Conservation (phyloP, 2,329 filamentous ascomycete genomes). For the Pseudocercospora pini-densiflorae region DNA sequence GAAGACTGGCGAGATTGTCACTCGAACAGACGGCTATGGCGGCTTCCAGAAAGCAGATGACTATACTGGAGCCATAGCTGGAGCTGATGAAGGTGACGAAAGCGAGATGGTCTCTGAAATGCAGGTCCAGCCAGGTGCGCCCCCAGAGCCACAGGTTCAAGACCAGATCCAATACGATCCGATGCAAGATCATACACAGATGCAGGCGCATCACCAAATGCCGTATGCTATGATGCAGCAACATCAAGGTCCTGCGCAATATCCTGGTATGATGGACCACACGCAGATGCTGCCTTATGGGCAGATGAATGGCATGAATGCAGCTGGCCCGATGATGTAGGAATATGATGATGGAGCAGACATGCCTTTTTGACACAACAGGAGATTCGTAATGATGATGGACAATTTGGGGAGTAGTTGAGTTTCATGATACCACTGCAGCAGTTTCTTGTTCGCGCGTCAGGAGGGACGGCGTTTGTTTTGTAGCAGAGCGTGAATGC, state of each 20-base stretch:
- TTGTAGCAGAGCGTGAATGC: neutral
- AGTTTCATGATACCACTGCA: slow-evolving; percentile 26
- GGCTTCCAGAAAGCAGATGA: slow-evolving; percentile 41
- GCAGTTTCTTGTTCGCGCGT: slow-evolving; percentile 7
- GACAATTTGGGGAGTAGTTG: neutral
- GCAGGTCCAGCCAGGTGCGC: slow-evolving; percentile 25
- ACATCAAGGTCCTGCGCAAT: slow-evolving; percentile 28
- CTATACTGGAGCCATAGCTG: slow-evolving; percentile 40
- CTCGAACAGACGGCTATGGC: slow-evolving; percentile 38
- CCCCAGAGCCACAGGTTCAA: slow-evolving; percentile 23
- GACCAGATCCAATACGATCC: slow-evolving; percentile 38
- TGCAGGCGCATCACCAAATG: slow-evolving; percentile 27
- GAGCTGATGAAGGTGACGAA: slow-evolving; percentile 34
- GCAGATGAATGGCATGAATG: slow-evolving; percentile 30
- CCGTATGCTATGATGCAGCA: slow-evolving; percentile 31
- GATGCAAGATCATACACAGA: slow-evolving; percentile 30
- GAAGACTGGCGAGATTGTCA: slow-evolving; percentile 44
- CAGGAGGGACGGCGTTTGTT: neutral
- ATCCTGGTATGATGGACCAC: slow-evolving; percentile 32
- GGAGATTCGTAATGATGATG: neutral
- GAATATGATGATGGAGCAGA: neutral
- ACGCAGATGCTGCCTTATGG: slow-evolving; percentile 36
- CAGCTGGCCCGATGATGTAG: slow-evolving; percentile 29
- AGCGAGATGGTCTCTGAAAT: slow-evolving; percentile 28
- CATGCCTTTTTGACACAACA: neutral